These are phyloP conservation scores for Cercophora newfieldiana DNA, from an alignment of 495 filamentous ascomycete genomes.

Conservation along the genomic window DNA sequence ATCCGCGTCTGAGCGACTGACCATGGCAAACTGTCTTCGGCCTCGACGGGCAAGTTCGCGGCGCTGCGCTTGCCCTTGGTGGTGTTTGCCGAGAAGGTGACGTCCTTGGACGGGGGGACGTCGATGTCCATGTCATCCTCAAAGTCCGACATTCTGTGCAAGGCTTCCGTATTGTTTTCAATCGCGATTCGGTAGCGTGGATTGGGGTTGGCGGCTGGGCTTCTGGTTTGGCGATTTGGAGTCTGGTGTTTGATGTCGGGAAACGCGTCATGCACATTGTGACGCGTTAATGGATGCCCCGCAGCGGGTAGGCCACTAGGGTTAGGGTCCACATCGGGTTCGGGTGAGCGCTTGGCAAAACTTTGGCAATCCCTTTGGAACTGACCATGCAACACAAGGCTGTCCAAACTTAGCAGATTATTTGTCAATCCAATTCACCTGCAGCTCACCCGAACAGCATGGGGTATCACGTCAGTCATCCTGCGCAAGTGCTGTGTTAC, in stretches of 20 bases:
- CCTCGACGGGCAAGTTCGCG: conserved; percentile 90
- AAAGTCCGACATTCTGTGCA: conserved; percentile 79
- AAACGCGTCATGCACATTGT: background rate
- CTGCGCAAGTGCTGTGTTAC: no score
- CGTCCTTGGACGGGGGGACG: conserved; percentile 58
- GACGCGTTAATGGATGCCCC: background rate
- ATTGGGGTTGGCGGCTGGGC: no score
- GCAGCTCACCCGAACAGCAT: no score
- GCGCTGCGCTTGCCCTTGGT: conserved; percentile 88
- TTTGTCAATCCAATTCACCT: no score
- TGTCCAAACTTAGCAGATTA: no score
- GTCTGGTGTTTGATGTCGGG: background rate
- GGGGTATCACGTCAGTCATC: no score
- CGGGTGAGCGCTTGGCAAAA: background rate
- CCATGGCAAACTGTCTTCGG: conserved; percentile 94
- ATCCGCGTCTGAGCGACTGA: conserved; percentile 36
- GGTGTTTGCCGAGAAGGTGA: conserved; percentile 62
- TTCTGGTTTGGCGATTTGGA: background rate
- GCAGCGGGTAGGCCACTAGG: background rate
- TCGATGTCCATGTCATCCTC: conserved; percentile 91
- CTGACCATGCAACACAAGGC: no score
- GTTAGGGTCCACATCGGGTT: background rate
- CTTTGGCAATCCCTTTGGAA: no score
- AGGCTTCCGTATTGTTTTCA: background rate
- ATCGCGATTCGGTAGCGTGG: no score